Evolutionary conservation across 495 filamentous ascomycete genomes (phyloP).

Genomic region (Neurospora sublineolata): DNA sequence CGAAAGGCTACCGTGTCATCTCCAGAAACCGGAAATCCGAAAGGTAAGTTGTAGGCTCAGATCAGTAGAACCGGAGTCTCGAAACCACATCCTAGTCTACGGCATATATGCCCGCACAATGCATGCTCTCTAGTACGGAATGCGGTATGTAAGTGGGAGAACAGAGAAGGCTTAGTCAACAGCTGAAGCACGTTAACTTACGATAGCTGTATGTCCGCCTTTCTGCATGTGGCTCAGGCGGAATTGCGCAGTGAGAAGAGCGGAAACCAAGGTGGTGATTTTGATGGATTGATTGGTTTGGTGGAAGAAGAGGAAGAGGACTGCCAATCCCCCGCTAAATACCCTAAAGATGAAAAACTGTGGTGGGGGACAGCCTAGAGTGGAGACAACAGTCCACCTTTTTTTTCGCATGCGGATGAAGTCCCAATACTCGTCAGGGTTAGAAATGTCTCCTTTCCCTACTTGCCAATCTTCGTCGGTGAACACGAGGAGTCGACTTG

Average conservation of each 20-base stretch:
- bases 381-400: background rate
- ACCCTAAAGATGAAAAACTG: background rate
- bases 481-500: background rate
- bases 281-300: background rate
- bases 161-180: background rate
- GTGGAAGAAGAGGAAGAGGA: background rate
- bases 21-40: background rate
- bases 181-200: background rate
- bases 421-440: background rate
- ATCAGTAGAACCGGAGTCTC: background rate
- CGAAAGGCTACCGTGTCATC: background rate
- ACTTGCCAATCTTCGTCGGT: background rate
- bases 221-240: background rate
- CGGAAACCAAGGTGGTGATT: background rate
- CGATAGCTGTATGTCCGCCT: background rate
- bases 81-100: background rate
- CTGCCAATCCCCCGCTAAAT: background rate
- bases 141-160: background rate
- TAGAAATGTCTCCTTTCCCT: background rate
- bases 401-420: background rate
- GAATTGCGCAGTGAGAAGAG: background rate
- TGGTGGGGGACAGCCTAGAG: background rate
- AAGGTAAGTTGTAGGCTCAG: background rate
- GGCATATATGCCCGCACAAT: background rate
- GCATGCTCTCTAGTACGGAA: background rate